These are phyloP conservation scores for Candida oleophila DNA, from an alignment of 805 yeast species.

Conservation along the genomic window DNA sequence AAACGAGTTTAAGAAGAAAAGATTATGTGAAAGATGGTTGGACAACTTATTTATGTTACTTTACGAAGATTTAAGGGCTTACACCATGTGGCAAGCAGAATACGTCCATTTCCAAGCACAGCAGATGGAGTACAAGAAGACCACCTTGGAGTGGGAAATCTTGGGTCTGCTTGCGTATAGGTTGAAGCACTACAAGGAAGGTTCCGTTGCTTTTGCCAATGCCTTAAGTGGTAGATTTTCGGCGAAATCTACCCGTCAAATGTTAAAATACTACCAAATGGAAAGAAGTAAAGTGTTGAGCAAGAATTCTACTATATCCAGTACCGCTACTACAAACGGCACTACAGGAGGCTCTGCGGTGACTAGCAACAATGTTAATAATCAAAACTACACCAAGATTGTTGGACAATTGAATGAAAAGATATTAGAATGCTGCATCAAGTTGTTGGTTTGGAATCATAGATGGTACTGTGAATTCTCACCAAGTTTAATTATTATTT, in stretches of 20 bases:
- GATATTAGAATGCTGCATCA: conserved; percentile 68
- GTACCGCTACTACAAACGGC: conserved; percentile 6
- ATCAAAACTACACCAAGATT: conserved; percentile 37
- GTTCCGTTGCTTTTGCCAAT: conserved; percentile 75
- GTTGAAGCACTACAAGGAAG: conserved; percentile 83
- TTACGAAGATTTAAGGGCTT: conserved; percentile 74
- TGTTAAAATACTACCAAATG: conserved; percentile 62
- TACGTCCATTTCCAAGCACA: conserved; percentile 85
- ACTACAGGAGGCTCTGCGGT: background rate
- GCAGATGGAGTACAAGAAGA: conserved; percentile 72
- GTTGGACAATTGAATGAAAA: conserved; percentile 48
- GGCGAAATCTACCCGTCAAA: conserved; percentile 71
- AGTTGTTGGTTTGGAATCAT: conserved; percentile 94
- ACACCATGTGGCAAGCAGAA: conserved; percentile 93
- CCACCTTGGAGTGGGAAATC: conserved; percentile 89
- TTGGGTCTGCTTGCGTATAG: conserved; percentile 84
- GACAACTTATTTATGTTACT: conserved; percentile 68
- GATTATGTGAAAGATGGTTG: conserved; percentile 73
- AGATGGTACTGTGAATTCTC: conserved; percentile 96
- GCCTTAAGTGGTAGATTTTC: conserved; percentile 77
- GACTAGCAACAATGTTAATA: conserved; percentile 7
- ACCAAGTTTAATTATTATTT: conserved; percentile 57
- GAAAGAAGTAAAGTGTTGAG: conserved; percentile 43
- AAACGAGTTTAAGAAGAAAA: conserved; percentile 56
- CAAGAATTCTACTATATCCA: conserved; percentile 18